phyloP scores from a whole-genome alignment of 2,329 filamentous ascomycete species.

The Cytospora mali region DNA sequence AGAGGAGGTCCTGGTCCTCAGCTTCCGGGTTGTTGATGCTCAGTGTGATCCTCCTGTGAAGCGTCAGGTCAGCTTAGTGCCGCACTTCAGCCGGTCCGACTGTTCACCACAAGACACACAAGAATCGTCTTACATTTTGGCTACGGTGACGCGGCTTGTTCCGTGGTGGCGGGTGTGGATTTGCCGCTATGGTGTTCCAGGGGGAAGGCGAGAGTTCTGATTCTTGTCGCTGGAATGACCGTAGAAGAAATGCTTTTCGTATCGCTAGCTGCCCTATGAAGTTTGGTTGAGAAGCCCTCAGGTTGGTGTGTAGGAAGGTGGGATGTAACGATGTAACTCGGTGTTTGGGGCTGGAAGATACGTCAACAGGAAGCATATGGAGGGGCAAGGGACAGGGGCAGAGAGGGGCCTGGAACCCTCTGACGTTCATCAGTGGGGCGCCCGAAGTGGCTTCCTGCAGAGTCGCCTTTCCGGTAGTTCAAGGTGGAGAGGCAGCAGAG shows the following conservation, averaged over 20 bases:
- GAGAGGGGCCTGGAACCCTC: neutral
- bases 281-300: constrained; percentile 1
- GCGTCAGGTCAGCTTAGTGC: constrained; percentile 26
- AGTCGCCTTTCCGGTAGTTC: constrained; percentile 4
- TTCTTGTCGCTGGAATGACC: neutral
- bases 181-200: neutral
- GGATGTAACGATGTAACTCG: neutral
- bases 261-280: neutral
- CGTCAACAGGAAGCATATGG: constrained; percentile 16
- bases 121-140: neutral
- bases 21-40: constrained; percentile 77
- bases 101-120: neutral
- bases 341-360: constrained; percentile 1
- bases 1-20: constrained; percentile 74
- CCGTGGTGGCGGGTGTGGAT: neutral
- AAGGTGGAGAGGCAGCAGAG: constrained; percentile 7
- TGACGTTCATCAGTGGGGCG: neutral
- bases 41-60: constrained; percentile 79
- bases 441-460: constrained; percentile 17
- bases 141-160: neutral
- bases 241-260: neutral
- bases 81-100: neutral
- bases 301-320: no score
- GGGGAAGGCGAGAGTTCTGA: neutral
- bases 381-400: constrained; percentile 6